These are phyloP conservation scores for Hypoxylon sp. DNA, from an alignment of 2,329 filamentous ascomycete species.

Conservation along the genomic window DNA sequence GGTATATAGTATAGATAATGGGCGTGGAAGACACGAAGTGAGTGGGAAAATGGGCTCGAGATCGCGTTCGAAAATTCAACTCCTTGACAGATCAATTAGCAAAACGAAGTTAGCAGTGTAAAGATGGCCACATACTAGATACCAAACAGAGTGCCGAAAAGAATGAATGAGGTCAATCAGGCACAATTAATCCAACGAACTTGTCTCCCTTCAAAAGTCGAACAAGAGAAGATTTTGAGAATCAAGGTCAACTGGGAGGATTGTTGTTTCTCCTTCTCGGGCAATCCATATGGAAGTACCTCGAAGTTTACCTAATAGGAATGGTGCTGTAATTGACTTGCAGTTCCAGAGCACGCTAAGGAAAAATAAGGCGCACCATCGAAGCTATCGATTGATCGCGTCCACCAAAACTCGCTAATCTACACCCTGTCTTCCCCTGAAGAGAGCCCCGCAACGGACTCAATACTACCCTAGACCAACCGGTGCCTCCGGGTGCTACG, in stretches of 20 bases:
- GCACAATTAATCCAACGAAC: constrained; percentile 10
- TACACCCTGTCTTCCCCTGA: constrained; percentile 12
- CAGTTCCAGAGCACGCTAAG: constrained; percentile 5
- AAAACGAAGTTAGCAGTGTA: not conserved
- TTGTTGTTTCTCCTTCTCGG: not conserved
- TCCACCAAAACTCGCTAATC: constrained; percentile 26
- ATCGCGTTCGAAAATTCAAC: constrained; percentile 15
- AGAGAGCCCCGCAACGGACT: constrained; percentile 23
- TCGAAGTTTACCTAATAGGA: constrained; percentile 5
- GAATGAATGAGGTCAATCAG: constrained; percentile 15
- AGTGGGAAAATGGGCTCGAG: constrained; percentile 14
- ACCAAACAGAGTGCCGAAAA: constrained; percentile 5
- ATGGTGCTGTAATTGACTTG: constrained; percentile 15
- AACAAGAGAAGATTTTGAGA: constrained; percentile 23
- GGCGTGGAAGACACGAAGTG: constrained; percentile 26
- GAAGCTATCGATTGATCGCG: constrained; percentile 21
- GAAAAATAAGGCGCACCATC: constrained; percentile 18
- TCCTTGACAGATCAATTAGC: constrained; percentile 8
- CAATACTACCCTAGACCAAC: not conserved
- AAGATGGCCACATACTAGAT: not conserved
- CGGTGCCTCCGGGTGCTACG: too few relatives aligned
- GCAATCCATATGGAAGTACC: constrained; percentile 6
- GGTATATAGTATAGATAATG: constrained; percentile 1
- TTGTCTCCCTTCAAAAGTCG: constrained; percentile 5
- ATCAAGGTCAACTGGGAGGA: constrained; percentile 15